phyloP scores from a whole-genome alignment of 2,329 filamentous ascomycete species.

The Pseudonectria foliicola region DNA sequence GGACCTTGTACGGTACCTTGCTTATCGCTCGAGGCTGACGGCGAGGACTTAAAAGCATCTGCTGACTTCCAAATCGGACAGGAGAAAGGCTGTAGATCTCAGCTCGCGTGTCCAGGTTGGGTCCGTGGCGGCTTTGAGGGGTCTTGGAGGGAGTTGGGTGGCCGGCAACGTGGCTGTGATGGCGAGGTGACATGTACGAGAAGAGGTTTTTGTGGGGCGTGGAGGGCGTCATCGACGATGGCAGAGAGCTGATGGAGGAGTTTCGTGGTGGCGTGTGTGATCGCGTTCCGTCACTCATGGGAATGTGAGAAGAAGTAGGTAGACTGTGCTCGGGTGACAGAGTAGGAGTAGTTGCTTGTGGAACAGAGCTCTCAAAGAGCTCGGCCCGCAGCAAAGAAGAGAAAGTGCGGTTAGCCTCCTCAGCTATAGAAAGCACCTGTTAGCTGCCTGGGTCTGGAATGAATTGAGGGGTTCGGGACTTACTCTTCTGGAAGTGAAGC shows the following conservation, averaged over 20 bases:
- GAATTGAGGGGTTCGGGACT: slow-evolving; percentile 21
- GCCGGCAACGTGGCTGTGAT: slow-evolving; percentile 63
- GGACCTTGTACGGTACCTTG: slow-evolving; percentile 95
- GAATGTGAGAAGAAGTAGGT: slow-evolving; percentile 43
- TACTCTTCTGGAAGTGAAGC: slow-evolving; percentile 89
- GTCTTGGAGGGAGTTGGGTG: slow-evolving; percentile 86
- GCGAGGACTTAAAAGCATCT: slow-evolving; percentile 83
- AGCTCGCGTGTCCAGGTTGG: slow-evolving; percentile 81
- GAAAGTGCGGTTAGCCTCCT: slow-evolving; percentile 92
- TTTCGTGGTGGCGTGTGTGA: slow-evolving; percentile 76
- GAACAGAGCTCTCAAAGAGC: slow-evolving; percentile 84
- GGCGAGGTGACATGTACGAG: slow-evolving; percentile 73
- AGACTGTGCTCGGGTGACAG: slow-evolving; percentile 52
- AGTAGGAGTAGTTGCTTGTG: slow-evolving; percentile 64
- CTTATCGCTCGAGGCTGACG: slow-evolving; percentile 85
- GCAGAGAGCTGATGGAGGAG: slow-evolving; percentile 52
- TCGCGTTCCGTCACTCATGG: slow-evolving; percentile 58
- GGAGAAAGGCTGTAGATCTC: slow-evolving; percentile 95
- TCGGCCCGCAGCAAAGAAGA: slow-evolving; percentile 82
- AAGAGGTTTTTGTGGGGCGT: slow-evolving; percentile 98
- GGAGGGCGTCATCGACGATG: slow-evolving; percentile 75
- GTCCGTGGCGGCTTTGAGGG: slow-evolving; percentile 77
- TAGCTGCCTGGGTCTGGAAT: slow-evolving; percentile 1
- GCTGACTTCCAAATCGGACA: slow-evolving; percentile 85
- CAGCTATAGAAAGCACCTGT: slow-evolving; percentile 43